A percentile compares a stretch with the other conserved stretches of the same genome.
These are phyloP conservation scores for Camptophora hylomeconis DNA, from an alignment of 2,329 filamentous ascomycete species.

Conservation along the genomic window DNA sequence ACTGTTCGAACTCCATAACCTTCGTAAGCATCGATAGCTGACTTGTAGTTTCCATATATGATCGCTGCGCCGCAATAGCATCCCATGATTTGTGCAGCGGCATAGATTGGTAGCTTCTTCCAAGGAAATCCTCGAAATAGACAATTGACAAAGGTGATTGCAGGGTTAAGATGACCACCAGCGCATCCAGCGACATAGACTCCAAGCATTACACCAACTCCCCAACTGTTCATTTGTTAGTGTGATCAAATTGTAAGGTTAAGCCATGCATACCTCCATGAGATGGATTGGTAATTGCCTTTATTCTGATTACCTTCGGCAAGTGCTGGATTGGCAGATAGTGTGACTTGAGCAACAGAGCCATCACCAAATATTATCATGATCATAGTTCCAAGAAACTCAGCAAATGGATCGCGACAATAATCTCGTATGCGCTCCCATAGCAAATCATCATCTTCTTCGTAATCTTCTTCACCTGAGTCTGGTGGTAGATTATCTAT, in stretches of 20 bases:
- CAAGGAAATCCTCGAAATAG: slow-evolving; percentile 34
- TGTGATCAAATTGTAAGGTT: too few relatives aligned
- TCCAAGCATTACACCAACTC: slow-evolving; percentile 50
- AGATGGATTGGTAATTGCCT: slow-evolving; percentile 29
- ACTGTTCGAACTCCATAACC: slow-evolving; percentile 45
- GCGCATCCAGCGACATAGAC: slow-evolving; percentile 43
- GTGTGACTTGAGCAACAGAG: slow-evolving; percentile 47
- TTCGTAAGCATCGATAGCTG: slow-evolving; percentile 47
- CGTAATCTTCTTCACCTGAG: slow-evolving; percentile 17
- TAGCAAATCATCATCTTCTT: slow-evolving; percentile 23
- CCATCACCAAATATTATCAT: slow-evolving; percentile 52
- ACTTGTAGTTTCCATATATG: slow-evolving; percentile 44
- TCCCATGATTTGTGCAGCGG: slow-evolving; percentile 47
- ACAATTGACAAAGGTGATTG: slow-evolving; percentile 44
- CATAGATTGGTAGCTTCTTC: slow-evolving; percentile 50
- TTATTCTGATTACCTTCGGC: slow-evolving; percentile 15
- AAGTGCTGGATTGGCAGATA: slow-evolving; percentile 27
- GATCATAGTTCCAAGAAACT: slow-evolving; percentile 49
- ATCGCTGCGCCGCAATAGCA: slow-evolving; percentile 44
- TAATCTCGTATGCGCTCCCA: slow-evolving; percentile 40
- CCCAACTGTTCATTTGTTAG: slow-evolving; percentile 22
- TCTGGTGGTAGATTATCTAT: slow-evolving; percentile 17
- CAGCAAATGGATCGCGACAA: slow-evolving; percentile 43
- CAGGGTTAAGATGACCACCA: slow-evolving; percentile 51
- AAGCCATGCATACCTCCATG: slow-evolving; percentile 27